Conservation (phyloP, 2,329 filamentous ascomycete genomes). For the Xylaria sp. region DNA sequence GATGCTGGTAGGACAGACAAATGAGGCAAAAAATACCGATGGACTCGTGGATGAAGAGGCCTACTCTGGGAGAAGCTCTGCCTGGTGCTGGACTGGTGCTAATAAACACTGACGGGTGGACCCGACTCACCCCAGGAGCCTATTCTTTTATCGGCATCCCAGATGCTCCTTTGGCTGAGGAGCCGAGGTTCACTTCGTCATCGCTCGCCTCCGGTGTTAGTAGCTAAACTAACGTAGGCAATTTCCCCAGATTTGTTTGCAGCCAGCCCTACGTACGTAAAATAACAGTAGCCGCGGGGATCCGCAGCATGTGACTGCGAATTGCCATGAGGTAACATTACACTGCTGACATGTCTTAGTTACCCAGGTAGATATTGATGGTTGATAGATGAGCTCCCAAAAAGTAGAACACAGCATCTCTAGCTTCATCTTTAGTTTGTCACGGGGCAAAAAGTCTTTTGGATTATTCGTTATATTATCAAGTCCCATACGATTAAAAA, state of each 20-base stretch:
- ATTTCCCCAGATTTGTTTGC: slow-evolving; percentile 9
- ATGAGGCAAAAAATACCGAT: background rate
- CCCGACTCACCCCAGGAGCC: slow-evolving; percentile 16
- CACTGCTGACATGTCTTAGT: slow-evolving; percentile 1
- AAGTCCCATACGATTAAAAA: slow-evolving; percentile 84
- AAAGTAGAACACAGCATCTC: slow-evolving; percentile 3
- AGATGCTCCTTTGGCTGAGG: background rate
- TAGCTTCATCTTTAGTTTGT: slow-evolving; percentile 1
- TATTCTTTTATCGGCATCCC: slow-evolving; percentile 19
- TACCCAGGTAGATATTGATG: background rate
- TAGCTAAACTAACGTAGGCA: background rate
- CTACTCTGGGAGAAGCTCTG: background rate
- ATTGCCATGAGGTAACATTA: background rate
- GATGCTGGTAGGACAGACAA: slow-evolving; percentile 1
- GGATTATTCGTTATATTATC: slow-evolving; percentile 58
- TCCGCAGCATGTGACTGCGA: slow-evolving; percentile 31
- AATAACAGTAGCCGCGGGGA: background rate
- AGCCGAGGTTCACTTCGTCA: slow-evolving; percentile 33
- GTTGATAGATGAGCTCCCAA: background rate
- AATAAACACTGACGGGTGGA: slow-evolving; percentile 30
- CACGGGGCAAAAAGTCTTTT: slow-evolving; percentile 2
- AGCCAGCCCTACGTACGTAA: background rate
- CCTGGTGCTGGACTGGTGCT: slow-evolving; percentile 10
- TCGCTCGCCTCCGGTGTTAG: background rate
- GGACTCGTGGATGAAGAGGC: background rate